These are phyloP conservation scores for Haplographium delicatum DNA, from an alignment of 495 filamentous ascomycete genomes.

Conservation along the genomic window DNA sequence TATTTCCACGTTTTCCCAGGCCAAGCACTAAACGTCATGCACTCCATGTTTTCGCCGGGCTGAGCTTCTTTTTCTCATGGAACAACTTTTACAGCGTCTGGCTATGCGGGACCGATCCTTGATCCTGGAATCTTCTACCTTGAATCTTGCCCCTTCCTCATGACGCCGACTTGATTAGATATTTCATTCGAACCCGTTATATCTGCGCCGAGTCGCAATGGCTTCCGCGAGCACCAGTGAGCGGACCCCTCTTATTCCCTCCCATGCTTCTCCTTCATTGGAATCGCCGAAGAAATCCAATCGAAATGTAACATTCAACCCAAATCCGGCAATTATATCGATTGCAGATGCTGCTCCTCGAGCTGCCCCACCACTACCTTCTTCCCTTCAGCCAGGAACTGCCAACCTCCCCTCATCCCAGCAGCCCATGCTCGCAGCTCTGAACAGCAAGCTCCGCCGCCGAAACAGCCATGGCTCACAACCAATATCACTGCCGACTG, in stretches of 20 bases:
- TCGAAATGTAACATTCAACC: constrained; percentile 69
- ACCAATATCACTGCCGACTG: constrained; percentile 36
- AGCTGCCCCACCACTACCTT: constrained; percentile 32
- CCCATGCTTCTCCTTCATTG: background rate
- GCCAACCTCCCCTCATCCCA: constrained; percentile 38
- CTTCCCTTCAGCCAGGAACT: constrained; percentile 39
- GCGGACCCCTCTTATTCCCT: constrained; percentile 15
- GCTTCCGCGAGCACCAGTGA: constrained; percentile 12
- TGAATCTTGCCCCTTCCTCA: background rate
- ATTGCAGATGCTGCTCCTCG: constrained; percentile 36
- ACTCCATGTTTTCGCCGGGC: too few species aligned
- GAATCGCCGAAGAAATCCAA: constrained; percentile 11
- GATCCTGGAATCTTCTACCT: background rate
- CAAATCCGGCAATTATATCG: constrained; percentile 54
- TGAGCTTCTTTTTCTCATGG: too few species aligned
- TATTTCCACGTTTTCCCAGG: too few species aligned
- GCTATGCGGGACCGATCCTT: too few species aligned
- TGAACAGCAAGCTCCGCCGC: constrained; percentile 83
- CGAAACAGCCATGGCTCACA: constrained; percentile 77
- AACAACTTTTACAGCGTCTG: too few species aligned
- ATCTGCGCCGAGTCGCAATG: constrained; percentile 3
- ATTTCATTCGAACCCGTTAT: background rate
- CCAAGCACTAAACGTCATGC: too few species aligned
- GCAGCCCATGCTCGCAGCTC: constrained; percentile 64
- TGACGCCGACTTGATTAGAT: background rate